phyloP scores from a whole-genome alignment of 2,329 filamentous ascomycete genomes.

The Pseudogymnoascus sp. region DNA sequence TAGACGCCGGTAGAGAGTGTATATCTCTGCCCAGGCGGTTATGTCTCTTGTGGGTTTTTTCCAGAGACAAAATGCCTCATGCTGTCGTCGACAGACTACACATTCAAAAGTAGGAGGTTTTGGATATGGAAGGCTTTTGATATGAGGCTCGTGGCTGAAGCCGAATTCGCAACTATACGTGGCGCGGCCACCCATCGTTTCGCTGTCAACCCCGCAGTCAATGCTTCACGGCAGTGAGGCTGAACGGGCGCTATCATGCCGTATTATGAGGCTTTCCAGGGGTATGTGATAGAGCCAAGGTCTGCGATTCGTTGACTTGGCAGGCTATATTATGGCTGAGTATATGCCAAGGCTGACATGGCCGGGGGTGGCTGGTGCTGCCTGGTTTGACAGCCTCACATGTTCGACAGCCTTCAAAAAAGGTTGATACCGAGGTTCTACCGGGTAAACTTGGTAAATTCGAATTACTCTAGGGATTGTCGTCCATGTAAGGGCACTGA shows the following conservation, averaged over 20 bases:
- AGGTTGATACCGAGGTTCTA: neutral
- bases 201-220: neutral
- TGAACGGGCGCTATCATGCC: neutral
- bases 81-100: neutral
- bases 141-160: neutral
- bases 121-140: neutral
- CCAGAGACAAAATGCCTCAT: too few species aligned
- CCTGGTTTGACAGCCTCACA: neutral
- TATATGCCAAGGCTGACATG: neutral
- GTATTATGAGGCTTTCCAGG: neutral
- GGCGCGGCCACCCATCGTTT: neutral
- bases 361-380: neutral
- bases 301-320: neutral
- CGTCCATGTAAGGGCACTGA: too few species aligned
- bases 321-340: neutral
- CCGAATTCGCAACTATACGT: neutral
- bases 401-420: neutral
- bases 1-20: neutral
- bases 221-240: neutral
- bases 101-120: neutral
- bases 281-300: neutral
- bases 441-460: neutral
- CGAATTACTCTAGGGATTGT: neutral
- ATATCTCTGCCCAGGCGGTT: neutral
- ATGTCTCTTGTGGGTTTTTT: neutral